Evolutionary conservation across 2,329 filamentous ascomycete species (phyloP).

Genomic region (Paraphoma chrysanthemicola): DNA sequence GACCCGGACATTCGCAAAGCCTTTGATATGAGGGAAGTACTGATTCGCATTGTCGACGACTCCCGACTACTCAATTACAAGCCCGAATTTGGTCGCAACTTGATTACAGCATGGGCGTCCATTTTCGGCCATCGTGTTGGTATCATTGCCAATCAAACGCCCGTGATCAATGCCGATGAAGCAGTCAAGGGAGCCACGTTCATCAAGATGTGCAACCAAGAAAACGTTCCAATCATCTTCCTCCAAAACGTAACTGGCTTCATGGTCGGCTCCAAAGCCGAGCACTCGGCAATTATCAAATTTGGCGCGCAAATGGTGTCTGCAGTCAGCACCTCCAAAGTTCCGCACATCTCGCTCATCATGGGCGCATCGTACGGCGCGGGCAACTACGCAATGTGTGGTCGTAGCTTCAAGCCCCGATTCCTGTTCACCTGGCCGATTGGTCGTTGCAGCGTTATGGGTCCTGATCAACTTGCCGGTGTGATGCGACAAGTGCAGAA

Average conservation of each 20-base stretch:
- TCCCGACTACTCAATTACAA: conserved; percentile 51
- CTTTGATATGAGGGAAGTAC: conserved; percentile 49
- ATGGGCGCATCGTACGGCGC: conserved; percentile 55
- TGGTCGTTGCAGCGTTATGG: conserved; percentile 52
- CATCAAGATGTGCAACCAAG: conserved; percentile 54
- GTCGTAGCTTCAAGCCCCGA: conserved; percentile 50
- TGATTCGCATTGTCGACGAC: conserved; percentile 53
- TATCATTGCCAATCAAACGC: conserved; percentile 52
- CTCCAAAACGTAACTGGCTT: conserved; percentile 58
- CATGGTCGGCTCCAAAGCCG: conserved; percentile 57
- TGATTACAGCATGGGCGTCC: conserved; percentile 41
- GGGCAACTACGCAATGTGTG: conserved; percentile 58
- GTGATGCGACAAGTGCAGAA: conserved; percentile 49
- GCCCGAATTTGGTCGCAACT: conserved; percentile 44
- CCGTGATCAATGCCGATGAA: conserved; percentile 48
- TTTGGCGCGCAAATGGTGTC: conserved; percentile 55
- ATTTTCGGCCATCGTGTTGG: conserved; percentile 48
- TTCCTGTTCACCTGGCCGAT: conserved; percentile 54
- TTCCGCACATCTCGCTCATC: conserved; percentile 56
- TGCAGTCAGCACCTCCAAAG: conserved; percentile 53
- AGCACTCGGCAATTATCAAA: conserved; percentile 55
- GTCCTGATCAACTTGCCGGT: conserved; percentile 49
- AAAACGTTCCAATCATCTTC: conserved; percentile 53
- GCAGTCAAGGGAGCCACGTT: conserved; percentile 53
- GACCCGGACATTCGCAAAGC: conserved; percentile 51